Conservation (phyloP, 768 basidiomycete genomes). For the Gloeopeniophorella convolvens region DNA sequence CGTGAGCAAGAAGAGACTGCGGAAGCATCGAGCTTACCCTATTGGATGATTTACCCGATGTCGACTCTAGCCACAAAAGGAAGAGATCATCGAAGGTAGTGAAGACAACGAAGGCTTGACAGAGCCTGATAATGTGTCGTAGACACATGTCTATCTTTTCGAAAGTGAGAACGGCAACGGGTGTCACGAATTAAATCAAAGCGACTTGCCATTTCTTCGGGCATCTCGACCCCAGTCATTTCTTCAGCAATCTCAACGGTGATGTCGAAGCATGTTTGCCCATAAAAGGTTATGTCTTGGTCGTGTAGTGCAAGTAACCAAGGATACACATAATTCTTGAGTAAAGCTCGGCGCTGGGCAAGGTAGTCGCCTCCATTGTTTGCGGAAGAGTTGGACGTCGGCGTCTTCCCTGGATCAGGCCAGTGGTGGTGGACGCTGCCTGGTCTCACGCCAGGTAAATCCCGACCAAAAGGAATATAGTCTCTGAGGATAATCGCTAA, state of each 20-base stretch:
- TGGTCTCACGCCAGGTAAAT: constrained; percentile 59
- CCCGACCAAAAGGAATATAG: constrained; percentile 50
- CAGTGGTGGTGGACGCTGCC: constrained; percentile 42
- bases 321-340: constrained; percentile 48
- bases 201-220: constrained; percentile 7
- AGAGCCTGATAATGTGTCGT: constrained; percentile 46
- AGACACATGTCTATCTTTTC: constrained; percentile 27
- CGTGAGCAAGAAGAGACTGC: constrained; percentile 3
- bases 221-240: background rate
- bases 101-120: constrained; percentile 48
- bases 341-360: constrained; percentile 46
- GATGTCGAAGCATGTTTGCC: constrained; percentile 45
- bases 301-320: constrained; percentile 71
- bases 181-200: background rate
- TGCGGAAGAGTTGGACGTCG: constrained; percentile 32
- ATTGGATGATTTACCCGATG: constrained; percentile 31
- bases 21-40: constrained; percentile 32
- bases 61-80: constrained; percentile 49
- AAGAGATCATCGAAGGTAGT: constrained; percentile 53
- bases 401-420: constrained; percentile 39
- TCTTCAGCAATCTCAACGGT: constrained; percentile 42
- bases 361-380: constrained; percentile 71
- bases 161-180: background rate
- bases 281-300: constrained; percentile 49
- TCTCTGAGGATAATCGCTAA: constrained; percentile 62